Base-by-base conservation (phyloP, 305 asterid genomes). In the Coffea humblotiana region DNA sequence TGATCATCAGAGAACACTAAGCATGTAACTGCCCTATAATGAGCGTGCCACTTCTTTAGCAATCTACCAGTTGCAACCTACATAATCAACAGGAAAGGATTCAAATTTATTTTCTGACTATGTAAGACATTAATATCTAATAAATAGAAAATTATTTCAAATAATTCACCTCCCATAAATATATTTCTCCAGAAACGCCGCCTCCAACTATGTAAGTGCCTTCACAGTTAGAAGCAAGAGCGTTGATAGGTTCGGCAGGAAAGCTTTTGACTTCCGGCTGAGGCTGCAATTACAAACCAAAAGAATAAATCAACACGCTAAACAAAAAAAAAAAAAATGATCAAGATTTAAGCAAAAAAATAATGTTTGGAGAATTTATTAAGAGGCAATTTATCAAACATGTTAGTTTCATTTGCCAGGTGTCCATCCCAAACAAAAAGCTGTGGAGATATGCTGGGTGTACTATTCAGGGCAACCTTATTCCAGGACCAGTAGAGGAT, bases 41-140 rank as follows among this genome's bases (percentile, higher is more conserved):
- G 97, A 35, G 92, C 98, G 84, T 91, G 93, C 99, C 97, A 96
- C 88, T 90, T 94, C 87, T 89, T 92, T 65, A 96, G 92, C 91
- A 96, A 84, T 84, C 83, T 92, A 70, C 96, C 97, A 52, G 92
- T 90, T 0, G 93, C 90, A 83, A 91, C 95, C 98, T 91, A 87
- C 80, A 84, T 58, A 56, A 32, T 76, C 69, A 74, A 37, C 32
- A 48, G 25, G 10, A 77, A 51, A 80, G 32, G 45, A 84, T 11
- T 23, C 29, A 63, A 47, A 14, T n/a, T n/a, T 56, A 9, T 27
- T 21, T 29, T 2, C 56, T 21, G 43, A 37, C 37, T 74, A n/a
- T 19, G 45, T 23, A 75, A 13, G 32, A 73, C 29, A 6, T 13
- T 70, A 61, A 11, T n/a, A 35, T 54, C 76, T 43, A 74, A 58